Percentiles rank a stretch among this genome's conserved stretches.
Conservation (phyloP, 2,329 filamentous ascomycete species). For the Xenoacremonium recifei region DNA sequence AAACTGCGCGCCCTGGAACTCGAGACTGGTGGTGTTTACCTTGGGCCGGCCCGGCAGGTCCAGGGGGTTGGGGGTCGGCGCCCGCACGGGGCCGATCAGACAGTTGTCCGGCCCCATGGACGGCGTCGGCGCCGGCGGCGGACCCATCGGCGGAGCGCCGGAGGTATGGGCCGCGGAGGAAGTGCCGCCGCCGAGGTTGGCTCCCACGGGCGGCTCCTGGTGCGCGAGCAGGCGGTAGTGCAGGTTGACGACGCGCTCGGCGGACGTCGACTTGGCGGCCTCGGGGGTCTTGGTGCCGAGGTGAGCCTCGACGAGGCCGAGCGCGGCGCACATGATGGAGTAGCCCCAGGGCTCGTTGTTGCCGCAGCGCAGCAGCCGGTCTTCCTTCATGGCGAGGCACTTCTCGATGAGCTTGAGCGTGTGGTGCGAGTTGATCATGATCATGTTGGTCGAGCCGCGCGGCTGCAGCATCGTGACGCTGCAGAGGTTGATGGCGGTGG, state of each 20-base stretch:
- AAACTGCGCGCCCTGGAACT: slow-evolving; percentile 22
- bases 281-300: slow-evolving; percentile 56
- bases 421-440: slow-evolving; percentile 60
- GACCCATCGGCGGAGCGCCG: background rate
- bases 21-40: slow-evolving; percentile 35
- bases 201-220: slow-evolving; percentile 45
- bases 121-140: background rate
- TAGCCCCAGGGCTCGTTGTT: slow-evolving; percentile 66
- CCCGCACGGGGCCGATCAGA: slow-evolving; percentile 21
- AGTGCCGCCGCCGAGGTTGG: too few species aligned
- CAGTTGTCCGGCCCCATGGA: slow-evolving; percentile 18
- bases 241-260: slow-evolving; percentile 58
- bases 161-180: too few species aligned
- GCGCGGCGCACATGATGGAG: slow-evolving; percentile 60
- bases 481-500: slow-evolving; percentile 59
- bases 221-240: slow-evolving; percentile 57
- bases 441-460: slow-evolving; percentile 57
- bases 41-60: slow-evolving; percentile 37
- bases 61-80: slow-evolving; percentile 29
- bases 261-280: slow-evolving; percentile 56
- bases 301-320: slow-evolving; percentile 58
- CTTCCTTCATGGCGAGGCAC: slow-evolving; percentile 60
- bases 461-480: slow-evolving; percentile 61
- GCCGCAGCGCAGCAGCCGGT: slow-evolving; percentile 58
- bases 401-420: slow-evolving; percentile 61